Evolutionary conservation across 2,329 filamentous ascomycete genomes (phyloP).

Genomic region (Alternaria metachromatica): DNA sequence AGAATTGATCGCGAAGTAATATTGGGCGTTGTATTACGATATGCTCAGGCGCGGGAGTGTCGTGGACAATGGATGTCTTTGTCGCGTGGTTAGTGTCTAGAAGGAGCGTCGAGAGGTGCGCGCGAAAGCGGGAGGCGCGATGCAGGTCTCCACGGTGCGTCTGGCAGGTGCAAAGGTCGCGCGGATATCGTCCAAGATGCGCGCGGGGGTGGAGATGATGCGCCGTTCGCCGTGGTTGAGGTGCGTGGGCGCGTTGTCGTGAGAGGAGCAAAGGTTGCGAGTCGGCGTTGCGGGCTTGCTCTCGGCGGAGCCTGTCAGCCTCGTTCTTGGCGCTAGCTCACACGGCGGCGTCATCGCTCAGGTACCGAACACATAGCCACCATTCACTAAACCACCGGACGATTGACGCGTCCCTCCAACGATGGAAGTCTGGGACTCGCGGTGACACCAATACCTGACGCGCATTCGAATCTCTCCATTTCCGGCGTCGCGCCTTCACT

Average conservation of each 20-base stretch:
- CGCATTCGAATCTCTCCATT: neutral
- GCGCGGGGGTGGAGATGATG: slow-evolving; percentile 18
- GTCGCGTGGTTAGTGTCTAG: slow-evolving; percentile 29
- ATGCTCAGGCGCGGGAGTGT: slow-evolving; percentile 12
- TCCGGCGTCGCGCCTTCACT: neutral
- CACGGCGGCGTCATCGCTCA: slow-evolving; percentile 27
- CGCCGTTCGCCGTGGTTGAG: slow-evolving; percentile 15
- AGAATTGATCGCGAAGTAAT: slow-evolving; percentile 11
- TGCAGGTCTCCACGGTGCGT: neutral
- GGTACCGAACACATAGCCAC: slow-evolving; percentile 16
- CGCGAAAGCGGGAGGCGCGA: slow-evolving; percentile 7
- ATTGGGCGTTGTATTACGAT: slow-evolving; percentile 17
- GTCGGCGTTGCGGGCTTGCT: slow-evolving; percentile 12
- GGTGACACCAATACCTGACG: slow-evolving; percentile 8
- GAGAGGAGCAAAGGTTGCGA: slow-evolving; percentile 17
- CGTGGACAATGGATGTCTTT: slow-evolving; percentile 29
- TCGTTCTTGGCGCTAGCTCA: slow-evolving; percentile 21
- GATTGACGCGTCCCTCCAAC: slow-evolving; percentile 1
- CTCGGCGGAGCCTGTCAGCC: slow-evolving; percentile 8
- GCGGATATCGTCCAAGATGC: slow-evolving; percentile 6
- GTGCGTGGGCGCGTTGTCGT: slow-evolving; percentile 12
- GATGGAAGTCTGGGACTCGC: slow-evolving; percentile 10
- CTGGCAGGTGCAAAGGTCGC: neutral
- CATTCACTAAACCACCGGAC: neutral
- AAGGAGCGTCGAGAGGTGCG: slow-evolving; percentile 19